phyloP scores from a whole-genome alignment of 805 yeast species.

The Yamadazyma sp. region DNA sequence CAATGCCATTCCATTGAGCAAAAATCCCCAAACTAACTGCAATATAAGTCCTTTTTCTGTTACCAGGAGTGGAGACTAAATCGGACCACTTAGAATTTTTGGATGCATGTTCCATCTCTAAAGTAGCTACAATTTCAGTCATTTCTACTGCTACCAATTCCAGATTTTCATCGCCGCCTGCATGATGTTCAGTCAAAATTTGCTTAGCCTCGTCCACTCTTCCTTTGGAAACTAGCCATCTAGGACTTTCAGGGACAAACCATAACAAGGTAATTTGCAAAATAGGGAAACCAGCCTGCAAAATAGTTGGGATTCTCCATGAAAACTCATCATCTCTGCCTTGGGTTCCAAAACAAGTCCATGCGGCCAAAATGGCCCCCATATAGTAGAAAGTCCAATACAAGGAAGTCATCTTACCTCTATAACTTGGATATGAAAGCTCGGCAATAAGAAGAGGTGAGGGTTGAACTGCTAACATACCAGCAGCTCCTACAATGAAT shows the following conservation, averaged over 20 bases:
- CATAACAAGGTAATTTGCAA: conserved; percentile 39
- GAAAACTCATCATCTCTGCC: conserved; percentile 17
- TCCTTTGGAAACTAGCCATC: conserved; percentile 41
- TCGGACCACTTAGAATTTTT: conserved; percentile 36
- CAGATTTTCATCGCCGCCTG: conserved; percentile 23
- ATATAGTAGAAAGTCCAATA: conserved; percentile 37
- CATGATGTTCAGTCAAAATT: conserved; percentile 24
- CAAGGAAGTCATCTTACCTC: conserved; percentile 28
- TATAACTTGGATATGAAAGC: conserved; percentile 44
- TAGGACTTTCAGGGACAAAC: conserved; percentile 50
- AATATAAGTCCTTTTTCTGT: conserved; percentile 40
- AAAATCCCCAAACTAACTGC: conserved; percentile 27
- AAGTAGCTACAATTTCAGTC: conserved; percentile 38
- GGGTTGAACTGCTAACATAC: conserved; percentile 39
- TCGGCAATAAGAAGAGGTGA: conserved; percentile 50
- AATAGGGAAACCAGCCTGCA: conserved; percentile 50
- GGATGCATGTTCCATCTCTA: conserved; percentile 40
- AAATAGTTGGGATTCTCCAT: conserved; percentile 54
- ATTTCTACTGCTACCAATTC: conserved; percentile 30
- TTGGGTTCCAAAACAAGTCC: conserved; percentile 27
- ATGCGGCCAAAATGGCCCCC: conserved; percentile 41
- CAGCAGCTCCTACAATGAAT: conserved; percentile 47
- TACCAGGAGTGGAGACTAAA: conserved; percentile 37
- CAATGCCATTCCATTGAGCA: conserved; percentile 49
- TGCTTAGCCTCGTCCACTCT: conserved; percentile 28